These are phyloP conservation scores for Clavulina sp. DNA, from an alignment of 768 basidiomycete species.

Conservation along the genomic window DNA sequence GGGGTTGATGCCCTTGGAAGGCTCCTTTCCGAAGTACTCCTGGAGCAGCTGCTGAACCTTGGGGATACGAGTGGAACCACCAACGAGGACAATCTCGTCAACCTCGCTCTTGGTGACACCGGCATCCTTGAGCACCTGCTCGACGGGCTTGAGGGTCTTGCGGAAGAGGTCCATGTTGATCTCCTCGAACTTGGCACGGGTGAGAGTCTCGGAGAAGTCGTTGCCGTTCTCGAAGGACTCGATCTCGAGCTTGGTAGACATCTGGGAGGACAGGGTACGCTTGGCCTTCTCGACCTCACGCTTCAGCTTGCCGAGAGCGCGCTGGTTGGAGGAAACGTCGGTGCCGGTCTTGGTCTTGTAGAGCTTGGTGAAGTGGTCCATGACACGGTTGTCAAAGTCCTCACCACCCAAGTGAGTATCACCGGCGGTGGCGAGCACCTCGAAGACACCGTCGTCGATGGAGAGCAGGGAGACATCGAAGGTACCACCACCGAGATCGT, in stretches of 20 bases:
- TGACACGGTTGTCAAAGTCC: constrained; percentile 89
- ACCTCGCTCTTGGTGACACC: constrained; percentile 96
- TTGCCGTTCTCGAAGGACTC: constrained; percentile 93
- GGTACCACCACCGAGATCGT: constrained; percentile 96
- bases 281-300: constrained; percentile 89
- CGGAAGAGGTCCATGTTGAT: constrained; percentile 98
- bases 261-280: constrained; percentile 81
- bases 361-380: constrained; percentile 72
- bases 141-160: constrained; percentile 98
- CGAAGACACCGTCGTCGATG: constrained; percentile 86
- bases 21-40: constrained; percentile 94
- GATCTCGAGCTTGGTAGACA: constrained; percentile 82
- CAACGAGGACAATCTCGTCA: constrained; percentile 86
- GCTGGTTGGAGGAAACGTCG: constrained; percentile 60
- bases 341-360: constrained; percentile 90
- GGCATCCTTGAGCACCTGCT: constrained; percentile 96
- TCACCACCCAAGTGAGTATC: constrained; percentile 92
- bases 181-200: constrained; percentile 97
- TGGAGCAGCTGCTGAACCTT: constrained; percentile 97
- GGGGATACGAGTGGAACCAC: constrained; percentile 98
- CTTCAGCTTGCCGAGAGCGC: constrained; percentile 82
- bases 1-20: constrained; percentile 96
- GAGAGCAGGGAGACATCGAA: constrained; percentile 96
- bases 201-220: constrained; percentile 93
- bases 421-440: constrained; percentile 80